Conservation (phyloP, 768 basidiomycete species). For the Amanita pallidorosea region DNA sequence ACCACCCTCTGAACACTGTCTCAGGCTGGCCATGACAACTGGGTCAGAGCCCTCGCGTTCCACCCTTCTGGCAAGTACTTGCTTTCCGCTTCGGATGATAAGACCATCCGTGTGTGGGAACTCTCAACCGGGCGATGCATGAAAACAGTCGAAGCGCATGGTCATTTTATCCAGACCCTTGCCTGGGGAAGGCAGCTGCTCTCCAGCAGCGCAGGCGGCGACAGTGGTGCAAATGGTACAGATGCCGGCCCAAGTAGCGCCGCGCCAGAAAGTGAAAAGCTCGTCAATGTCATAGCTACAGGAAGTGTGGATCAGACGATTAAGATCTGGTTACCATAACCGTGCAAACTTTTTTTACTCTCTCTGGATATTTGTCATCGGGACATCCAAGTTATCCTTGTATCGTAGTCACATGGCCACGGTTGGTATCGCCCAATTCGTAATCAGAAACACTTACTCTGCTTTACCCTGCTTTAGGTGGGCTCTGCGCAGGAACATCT, state of each 20-base stretch:
- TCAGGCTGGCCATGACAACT: conserved; percentile 78
- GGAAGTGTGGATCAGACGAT: conserved; percentile 59
- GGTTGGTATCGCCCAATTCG: not conserved
- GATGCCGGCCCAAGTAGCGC: conserved; percentile 11
- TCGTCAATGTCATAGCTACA: conserved; percentile 61
- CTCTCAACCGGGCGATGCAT: conserved; percentile 74
- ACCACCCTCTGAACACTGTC: conserved; percentile 6
- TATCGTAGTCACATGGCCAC: not conserved
- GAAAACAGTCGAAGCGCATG: conserved; percentile 82
- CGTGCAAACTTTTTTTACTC: not conserved
- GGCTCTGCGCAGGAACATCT: not conserved
- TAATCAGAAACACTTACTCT: not conserved
- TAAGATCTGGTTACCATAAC: conserved; percentile 54
- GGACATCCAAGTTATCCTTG: not conserved
- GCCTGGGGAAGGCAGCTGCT: conserved; percentile 63
- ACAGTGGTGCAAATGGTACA: conserved; percentile 20
- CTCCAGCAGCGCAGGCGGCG: conserved; percentile 26
- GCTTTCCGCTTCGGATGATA: conserved; percentile 88
- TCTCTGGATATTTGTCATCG: not conserved
- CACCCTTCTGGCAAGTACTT: conserved; percentile 86
- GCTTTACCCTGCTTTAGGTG: not conserved
- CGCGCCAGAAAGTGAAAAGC: conserved; percentile 37
- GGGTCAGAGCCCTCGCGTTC: conserved; percentile 82
- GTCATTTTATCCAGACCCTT: conserved; percentile 72
- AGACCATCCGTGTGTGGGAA: conserved; percentile 88